Base-by-base conservation (phyloP, 192 early-diverging fungal species). In the Coemansia sp. region DNA sequence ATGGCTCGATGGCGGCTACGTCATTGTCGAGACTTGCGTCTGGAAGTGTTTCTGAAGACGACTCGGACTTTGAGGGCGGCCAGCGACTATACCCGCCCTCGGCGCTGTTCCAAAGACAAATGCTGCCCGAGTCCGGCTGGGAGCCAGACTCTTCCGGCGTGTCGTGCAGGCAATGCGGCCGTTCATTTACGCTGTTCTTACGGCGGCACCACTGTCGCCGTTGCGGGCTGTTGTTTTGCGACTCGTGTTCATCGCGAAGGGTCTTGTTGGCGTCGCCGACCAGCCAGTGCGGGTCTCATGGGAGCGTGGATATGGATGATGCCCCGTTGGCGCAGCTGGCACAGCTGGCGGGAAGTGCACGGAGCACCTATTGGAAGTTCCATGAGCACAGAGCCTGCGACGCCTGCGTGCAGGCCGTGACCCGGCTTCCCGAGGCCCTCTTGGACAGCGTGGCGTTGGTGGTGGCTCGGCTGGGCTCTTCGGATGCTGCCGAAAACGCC, bases 121-220 rank as follows among this genome's bases (percentile, higher is more conserved):
- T 64, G 31, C 65, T 70, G 41, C 69, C 66, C 2, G 79, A 76
- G 18, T 60, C 73, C 5, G 79, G 73, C 5, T 97, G 94, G 94
- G 90, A 94, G 62, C 76, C 81, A 0, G 91, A 93, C 62, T 68
- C 83, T 11, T 81, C 86, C 11, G 87, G 85, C 0, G 64, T 66
- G 0, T 61, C 80, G 2, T 97, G 94, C 67, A 77, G 81, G 20
- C 69, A 79, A 18, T 95, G 93, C 58, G 62, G 59, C 8, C 62
- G 74, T 16, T 79, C 81, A 12, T 97, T 97, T 66, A 82, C 83
- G 0, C 57, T 97, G 16, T 90, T 86, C 47, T 49, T 88, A 34
- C 71, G 94, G 46, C 81, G 92, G 47, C 94, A 95, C 61, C 94
- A 97, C 68, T 97, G 94, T 66, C 82, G 94, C 43, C 88, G 89